Base-by-base conservation (phyloP, 129 eudicot species). In the Ambrosia artemisiifolia region DNA sequence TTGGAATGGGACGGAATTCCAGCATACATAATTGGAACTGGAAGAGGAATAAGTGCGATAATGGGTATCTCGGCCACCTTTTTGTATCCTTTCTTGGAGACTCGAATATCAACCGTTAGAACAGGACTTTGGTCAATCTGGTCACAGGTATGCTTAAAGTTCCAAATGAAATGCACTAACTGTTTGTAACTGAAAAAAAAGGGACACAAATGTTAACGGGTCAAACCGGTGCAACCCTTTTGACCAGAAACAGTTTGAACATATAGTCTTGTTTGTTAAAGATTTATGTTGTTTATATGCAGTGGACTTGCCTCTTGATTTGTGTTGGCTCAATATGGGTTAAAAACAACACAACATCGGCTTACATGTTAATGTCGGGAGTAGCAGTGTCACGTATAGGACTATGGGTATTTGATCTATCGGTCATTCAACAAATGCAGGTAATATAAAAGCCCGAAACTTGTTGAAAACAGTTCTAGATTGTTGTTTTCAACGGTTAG, bases 361-460 rank as follows among this genome's bases (percentile, higher is more conserved):
- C 95, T 13, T 90, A 85, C 74, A 50, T 84, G 70, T 78, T 94
- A 67, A 94, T 90, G 98, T 86, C 70, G 0, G 98, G 97, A 20
- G 98, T 94, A 65, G 95, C 93, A 16, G 80, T 72, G n/a, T 94
- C 98, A 12, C 91, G 98, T 48, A 82, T 94, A 1, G 98, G 96
- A 69, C 79, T 94, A 4, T 90, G 97, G 98, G 83, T 86, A 85
- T 94, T 90, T 73, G 98, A 94, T 74, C 85, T 90, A 71, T 74
- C 97, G 3, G 96, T 90, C 73, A 90, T 90, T 83, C 98, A 90
- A 69, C 92, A 90, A 81, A 94, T 94, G 98, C 97, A 94, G 93
- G 98, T 86, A 65, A 70, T 63, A 0, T 35, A 2, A 62, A 49
- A 74, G 11, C 18, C 62, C 12, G 11, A 28, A 55, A 30, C 3